Evolutionary conservation across 495 filamentous ascomycete species (phyloP).

Genomic region (Xylaria venustula): DNA sequence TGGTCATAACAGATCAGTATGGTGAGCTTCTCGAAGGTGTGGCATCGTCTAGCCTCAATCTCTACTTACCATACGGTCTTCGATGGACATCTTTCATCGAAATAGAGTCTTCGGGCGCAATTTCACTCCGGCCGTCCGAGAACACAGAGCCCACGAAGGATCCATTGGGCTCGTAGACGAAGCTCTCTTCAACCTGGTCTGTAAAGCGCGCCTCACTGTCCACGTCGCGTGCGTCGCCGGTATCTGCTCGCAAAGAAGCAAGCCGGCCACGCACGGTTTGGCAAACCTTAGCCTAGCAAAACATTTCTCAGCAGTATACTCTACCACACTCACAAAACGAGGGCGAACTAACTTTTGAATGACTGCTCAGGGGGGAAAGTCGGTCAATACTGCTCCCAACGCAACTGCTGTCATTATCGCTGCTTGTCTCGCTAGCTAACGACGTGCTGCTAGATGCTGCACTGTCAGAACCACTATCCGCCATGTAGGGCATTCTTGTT

Average conservation of each 20-base stretch:
- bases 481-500: background rate
- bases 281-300: background rate
- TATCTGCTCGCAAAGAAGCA: constrained; percentile 1
- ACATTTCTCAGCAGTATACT: background rate
- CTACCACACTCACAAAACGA: background rate
- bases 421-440: background rate
- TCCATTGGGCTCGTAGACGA: background rate
- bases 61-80: background rate
- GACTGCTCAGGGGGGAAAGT: background rate
- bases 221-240: background rate
- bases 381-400: background rate
- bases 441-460: background rate
- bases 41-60: no score
- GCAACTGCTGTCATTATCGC: background rate
- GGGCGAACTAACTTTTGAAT: background rate
- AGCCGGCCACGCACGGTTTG: background rate
- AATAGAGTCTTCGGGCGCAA: background rate
- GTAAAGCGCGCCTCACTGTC: background rate
- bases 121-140: background rate
- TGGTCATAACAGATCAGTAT: no score
- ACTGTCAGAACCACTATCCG: background rate
- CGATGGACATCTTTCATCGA: background rate
- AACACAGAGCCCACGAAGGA: background rate
- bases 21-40: no score
- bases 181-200: background rate